Percentiles rank a stretch among this genome's conserved stretches.
phyloP scores from a whole-genome alignment of 23 red algal genomes.

The Cyanidioschyzon merolae region DNA sequence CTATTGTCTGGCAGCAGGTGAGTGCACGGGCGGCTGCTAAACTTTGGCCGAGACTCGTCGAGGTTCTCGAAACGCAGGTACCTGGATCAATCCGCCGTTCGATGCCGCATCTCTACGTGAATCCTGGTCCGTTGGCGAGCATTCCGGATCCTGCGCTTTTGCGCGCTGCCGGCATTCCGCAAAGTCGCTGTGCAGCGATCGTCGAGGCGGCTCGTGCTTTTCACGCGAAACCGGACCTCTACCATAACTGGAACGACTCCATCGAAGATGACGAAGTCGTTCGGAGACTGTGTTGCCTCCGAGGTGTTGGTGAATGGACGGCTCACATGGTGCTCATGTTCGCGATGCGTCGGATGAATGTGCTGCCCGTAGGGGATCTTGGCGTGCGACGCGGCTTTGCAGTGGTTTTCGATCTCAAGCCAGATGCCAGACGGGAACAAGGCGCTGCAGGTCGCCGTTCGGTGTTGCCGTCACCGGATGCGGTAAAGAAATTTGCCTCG shows the following conservation, averaged over 20 bases:
- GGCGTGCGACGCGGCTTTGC: conserved; percentile 13
- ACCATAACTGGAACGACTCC: background rate
- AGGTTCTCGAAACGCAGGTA: background rate
- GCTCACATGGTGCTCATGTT: conserved; percentile 35
- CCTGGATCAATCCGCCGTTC: background rate
- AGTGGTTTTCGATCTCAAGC: background rate
- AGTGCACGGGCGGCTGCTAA: conserved; percentile 12
- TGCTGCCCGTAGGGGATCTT: conserved; percentile 21
- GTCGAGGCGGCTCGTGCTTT: conserved; percentile 16
- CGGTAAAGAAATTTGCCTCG: background rate
- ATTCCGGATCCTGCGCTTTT: background rate
- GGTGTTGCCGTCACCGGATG: background rate
- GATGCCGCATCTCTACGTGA: background rate
- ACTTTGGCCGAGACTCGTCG: conserved; percentile 2
- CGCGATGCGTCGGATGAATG: conserved; percentile 18
- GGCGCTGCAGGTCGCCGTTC: background rate
- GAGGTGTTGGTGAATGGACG: conserved; percentile 19
- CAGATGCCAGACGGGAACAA: background rate
- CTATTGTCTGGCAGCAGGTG: conserved; percentile 28
- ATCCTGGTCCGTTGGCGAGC: background rate
- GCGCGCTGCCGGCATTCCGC: conserved; percentile 3
- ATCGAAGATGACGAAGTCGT: conserved; percentile 10
- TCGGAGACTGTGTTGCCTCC: background rate
- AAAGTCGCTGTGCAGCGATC: conserved; percentile 3
- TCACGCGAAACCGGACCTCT: background rate